phyloP scores from a whole-genome alignment of 176 grass and related monocot genomes.

The Carex myosuroides region DNA sequence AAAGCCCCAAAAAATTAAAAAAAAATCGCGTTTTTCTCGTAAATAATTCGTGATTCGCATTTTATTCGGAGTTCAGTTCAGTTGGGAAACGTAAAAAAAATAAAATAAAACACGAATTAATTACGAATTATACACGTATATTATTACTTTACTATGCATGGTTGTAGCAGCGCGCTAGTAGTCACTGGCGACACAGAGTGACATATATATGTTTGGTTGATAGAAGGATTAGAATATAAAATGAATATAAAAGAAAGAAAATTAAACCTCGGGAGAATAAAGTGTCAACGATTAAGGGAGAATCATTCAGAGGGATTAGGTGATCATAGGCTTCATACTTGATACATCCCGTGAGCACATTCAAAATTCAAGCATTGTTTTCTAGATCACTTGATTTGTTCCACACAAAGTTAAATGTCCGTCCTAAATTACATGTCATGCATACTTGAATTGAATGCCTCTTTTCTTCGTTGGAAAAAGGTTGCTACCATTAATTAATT shows the following conservation, averaged over 20 bases:
- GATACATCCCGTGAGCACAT: conserved; percentile 26
- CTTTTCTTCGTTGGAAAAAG: conserved; percentile 8
- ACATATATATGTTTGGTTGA: neutral
- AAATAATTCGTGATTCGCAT: too few relatives aligned
- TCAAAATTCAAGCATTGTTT: conserved; percentile 20
- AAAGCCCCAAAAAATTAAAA: too few relatives aligned
- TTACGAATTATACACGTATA: too few relatives aligned
- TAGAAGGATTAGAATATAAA: neutral
- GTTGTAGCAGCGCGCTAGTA: too few relatives aligned
- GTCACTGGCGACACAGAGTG: neutral
- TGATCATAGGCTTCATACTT: neutral
- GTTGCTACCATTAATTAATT: neutral
- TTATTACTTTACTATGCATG: too few relatives aligned
- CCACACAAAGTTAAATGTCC: neutral
- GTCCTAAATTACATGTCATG: neutral
- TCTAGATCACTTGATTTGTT: neutral
- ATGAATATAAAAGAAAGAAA: neutral
- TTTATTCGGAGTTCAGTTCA: too few relatives aligned
- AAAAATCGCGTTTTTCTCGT: too few relatives aligned
- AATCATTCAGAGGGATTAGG: conserved; percentile 28
- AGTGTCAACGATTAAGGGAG: conserved; percentile 26
- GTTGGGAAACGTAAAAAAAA: too few relatives aligned
- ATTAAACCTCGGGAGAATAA: conserved; percentile 14
- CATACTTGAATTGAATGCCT: conserved; percentile 4
- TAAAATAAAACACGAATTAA: too few relatives aligned